Percentiles rank a stretch among this genome's conserved stretches.
phyloP scores from a whole-genome alignment of 1,139 yeast species.

The Ogataea hybrid region DNA sequence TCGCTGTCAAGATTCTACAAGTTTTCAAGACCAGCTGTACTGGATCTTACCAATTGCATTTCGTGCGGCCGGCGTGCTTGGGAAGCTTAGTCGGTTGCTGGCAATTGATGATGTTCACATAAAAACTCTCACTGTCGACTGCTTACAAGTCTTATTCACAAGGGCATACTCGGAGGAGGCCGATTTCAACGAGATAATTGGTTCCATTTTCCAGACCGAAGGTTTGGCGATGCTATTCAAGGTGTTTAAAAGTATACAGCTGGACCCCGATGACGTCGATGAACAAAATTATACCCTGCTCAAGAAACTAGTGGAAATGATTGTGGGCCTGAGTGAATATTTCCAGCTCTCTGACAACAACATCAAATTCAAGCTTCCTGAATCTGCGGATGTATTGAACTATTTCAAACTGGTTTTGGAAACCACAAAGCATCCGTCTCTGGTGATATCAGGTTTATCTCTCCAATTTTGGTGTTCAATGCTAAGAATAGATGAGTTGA shows the following conservation, averaged over 20 bases:
- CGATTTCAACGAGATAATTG: constrained; percentile 79
- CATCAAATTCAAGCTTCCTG: constrained; percentile 38
- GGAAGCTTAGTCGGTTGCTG: constrained; percentile 62
- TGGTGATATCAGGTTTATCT: constrained; percentile 88
- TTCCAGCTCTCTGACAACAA: constrained; percentile 40
- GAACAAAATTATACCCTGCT: constrained; percentile 74
- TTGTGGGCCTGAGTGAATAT: constrained; percentile 83
- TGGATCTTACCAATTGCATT: constrained; percentile 86
- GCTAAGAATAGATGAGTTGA: constrained; percentile 73
- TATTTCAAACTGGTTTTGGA: constrained; percentile 73
- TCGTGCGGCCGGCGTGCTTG: constrained; percentile 62
- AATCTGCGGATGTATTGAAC: constrained; percentile 53
- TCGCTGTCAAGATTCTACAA: constrained; percentile 69
- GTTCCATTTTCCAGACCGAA: constrained; percentile 69
- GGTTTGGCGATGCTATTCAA: constrained; percentile 67
- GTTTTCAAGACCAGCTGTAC: constrained; percentile 86
- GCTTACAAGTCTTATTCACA: constrained; percentile 84
- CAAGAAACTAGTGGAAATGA: constrained; percentile 91
- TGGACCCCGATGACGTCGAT: constrained; percentile 77
- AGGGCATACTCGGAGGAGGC: constrained; percentile 67
- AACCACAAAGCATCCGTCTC: constrained; percentile 80
- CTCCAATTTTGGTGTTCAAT: constrained; percentile 94
- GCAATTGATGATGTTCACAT: constrained; percentile 60
- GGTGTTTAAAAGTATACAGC: constrained; percentile 60
- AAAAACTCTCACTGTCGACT: constrained; percentile 84